phyloP scores from a whole-genome alignment of 1,284 basidiomycete species.

The Neonothopanus nambi region DNA sequence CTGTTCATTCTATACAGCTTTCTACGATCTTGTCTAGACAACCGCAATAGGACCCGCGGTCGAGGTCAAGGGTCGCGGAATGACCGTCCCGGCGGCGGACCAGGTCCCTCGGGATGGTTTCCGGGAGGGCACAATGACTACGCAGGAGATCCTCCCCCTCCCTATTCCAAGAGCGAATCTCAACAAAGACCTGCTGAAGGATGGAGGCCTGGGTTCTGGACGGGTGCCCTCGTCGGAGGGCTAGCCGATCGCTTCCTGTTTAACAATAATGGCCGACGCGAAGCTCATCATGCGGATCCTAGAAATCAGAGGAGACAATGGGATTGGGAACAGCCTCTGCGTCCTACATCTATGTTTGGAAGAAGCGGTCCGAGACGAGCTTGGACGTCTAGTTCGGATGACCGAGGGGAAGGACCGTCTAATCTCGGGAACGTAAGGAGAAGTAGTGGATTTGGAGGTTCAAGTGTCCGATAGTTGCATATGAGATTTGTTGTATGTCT shows the following conservation, averaged over 20 bases:
- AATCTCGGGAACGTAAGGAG: slow-evolving; percentile 62
- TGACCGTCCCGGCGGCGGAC: slow-evolving; percentile 24
- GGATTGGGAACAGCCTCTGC: slow-evolving; percentile 19
- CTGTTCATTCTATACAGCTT: slow-evolving; percentile 58
- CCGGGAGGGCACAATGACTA: slow-evolving; percentile 47
- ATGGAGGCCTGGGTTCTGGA: slow-evolving; percentile 79
- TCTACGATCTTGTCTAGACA: slow-evolving; percentile 51
- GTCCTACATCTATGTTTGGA: slow-evolving; percentile 1
- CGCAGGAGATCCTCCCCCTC: slow-evolving; percentile 66
- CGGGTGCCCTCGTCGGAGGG: slow-evolving; percentile 71
- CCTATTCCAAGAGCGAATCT: slow-evolving; percentile 59
- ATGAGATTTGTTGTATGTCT: background rate
- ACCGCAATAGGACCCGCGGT: slow-evolving; percentile 18
- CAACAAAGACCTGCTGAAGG: slow-evolving; percentile 28
- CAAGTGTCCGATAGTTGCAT: slow-evolving; percentile 48
- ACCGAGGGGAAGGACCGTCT: slow-evolving; percentile 70
- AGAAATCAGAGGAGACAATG: slow-evolving; percentile 18
- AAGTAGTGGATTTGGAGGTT: slow-evolving; percentile 72
- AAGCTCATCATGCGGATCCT: slow-evolving; percentile 31
- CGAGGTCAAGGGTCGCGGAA: background rate
- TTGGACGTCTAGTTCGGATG: slow-evolving; percentile 33
- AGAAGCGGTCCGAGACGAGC: background rate
- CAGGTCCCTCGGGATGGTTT: slow-evolving; percentile 44
- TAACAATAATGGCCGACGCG: slow-evolving; percentile 23
- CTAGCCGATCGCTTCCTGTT: slow-evolving; percentile 53